Base-by-base conservation (phyloP, 2,329 filamentous ascomycete species). In the Chaetomiaceae sp. region DNA sequence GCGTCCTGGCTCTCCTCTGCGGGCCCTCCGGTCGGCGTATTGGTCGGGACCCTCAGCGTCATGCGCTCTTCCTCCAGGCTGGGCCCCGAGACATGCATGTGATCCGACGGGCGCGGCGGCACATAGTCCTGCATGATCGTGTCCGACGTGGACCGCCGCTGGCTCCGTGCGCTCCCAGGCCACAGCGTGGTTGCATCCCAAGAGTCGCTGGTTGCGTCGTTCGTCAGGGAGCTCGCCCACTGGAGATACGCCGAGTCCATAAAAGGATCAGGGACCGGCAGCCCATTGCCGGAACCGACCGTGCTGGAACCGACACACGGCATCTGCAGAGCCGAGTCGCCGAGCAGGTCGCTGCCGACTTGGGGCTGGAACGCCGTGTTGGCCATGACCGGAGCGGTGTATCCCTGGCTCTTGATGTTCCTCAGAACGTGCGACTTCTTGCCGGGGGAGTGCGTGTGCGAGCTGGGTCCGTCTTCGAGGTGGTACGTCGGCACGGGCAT, bases 371-470 rank as follows among this genome's bases (percentile, higher is more conserved):
- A 55, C 3, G 50, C 23, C 8, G 25, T 27, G 3, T 44, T 47
- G 6, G 40, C 15, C 29, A 47, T 17, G 11, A 33, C 19, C 0
- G 53, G 23, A 3, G 25, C 33, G 3, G 58, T 45, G 20, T 58
- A 57, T 1, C 50, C 45, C 19, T 55, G 58, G 20, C 22, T 58
- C 22, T 58, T 57, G 50, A 52, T 53, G 31, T 52, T 53, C 14
- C 56, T 53, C 25, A 59, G 46, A 3, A 61, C 57, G 37, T 61
- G 57, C 1, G 63, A 56, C 36, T 65, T 68, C 38, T 51, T 45
- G 20, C 76, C 75, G 19, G 84, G 84, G 0, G 85, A 87, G 61
- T 88, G 84, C 2, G 79, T 72, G 64, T 88, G 84, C 6, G 75
- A 74, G n/a, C 84, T 79, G 2, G 75, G 67, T 3, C 71, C 69